Conservation (phyloP, 805 yeast genomes). For the Wickerhamiella cacticola region DNA sequence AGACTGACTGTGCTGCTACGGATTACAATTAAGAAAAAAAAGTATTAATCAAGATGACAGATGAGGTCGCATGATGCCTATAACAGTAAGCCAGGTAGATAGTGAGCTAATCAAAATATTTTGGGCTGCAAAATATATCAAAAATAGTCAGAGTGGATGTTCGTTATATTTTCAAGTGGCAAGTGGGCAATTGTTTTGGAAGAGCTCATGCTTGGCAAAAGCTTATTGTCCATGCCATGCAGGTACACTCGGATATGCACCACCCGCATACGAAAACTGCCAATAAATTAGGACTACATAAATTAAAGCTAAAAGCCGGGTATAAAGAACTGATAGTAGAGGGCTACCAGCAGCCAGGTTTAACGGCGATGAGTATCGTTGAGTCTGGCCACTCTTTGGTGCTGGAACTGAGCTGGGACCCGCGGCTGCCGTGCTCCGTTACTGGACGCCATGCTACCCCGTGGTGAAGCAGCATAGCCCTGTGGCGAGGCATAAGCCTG, state of each 20-base stretch:
- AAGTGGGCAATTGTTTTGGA: no score
- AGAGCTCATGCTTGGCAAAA: no score
- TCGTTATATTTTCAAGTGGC: no score
- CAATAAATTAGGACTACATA: background rate
- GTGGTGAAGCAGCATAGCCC: background rate
- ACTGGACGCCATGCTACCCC: background rate
- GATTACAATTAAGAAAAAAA: background rate
- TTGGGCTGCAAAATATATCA: no score
- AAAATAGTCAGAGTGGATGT: no score
- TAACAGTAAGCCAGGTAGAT: no score
- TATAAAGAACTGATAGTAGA: no score
- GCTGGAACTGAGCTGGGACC: slow-evolving; percentile 1
- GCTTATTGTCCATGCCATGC: no score
- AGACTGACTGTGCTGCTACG: background rate
- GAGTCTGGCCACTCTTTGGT: background rate
- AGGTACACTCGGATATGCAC: slow-evolving; percentile 5
- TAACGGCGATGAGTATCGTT: background rate
- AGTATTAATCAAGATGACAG: slow-evolving; percentile 2
- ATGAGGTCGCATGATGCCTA: slow-evolving; percentile 1
- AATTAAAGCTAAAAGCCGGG: background rate
- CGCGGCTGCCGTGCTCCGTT: background rate
- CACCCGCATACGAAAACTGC: background rate
- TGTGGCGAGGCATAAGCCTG: background rate
- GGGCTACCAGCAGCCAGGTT: background rate
- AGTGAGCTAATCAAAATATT: no score